A percentile compares a stretch with the other conserved stretches of the same genome.
These are phyloP conservation scores for Penicillium coprophilum DNA, from an alignment of 495 filamentous ascomycete species.

Conservation along the genomic window DNA sequence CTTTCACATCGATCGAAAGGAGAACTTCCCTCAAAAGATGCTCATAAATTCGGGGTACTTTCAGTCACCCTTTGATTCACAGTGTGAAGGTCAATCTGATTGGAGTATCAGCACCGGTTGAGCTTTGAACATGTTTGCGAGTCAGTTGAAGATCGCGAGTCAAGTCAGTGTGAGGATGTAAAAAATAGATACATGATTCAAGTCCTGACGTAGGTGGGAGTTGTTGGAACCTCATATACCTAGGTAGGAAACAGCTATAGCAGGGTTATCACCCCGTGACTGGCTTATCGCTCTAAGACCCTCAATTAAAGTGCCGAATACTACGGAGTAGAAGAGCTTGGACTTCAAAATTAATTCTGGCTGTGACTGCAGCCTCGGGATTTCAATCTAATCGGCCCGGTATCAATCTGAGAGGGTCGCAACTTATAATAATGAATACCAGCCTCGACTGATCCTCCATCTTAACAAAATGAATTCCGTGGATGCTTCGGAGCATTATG, in stretches of 20 bases:
- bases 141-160: background rate
- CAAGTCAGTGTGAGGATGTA: background rate
- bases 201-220: background rate
- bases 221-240: background rate
- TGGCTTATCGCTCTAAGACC: constrained; percentile 10
- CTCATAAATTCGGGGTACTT: constrained; percentile 9
- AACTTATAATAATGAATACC: background rate
- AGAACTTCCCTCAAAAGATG: background rate
- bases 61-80: constrained; percentile 2
- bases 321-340: background rate
- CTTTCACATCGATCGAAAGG: constrained; percentile 5
- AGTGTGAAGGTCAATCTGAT: background rate
- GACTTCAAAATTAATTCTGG: background rate
- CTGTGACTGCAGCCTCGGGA: background rate
- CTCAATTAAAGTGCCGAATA: background rate
- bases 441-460: constrained; percentile 9
- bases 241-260: constrained; percentile 5
- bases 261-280: constrained; percentile 14
- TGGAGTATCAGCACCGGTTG: background rate
- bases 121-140: background rate
- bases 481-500: constrained; percentile 85
- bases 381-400: background rate
- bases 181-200: background rate
- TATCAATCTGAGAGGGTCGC: background rate
- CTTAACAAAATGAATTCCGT: constrained; percentile 72